phyloP scores from a whole-genome alignment of 352 stramenopile genomes.

The Phytophthora foliorum region DNA sequence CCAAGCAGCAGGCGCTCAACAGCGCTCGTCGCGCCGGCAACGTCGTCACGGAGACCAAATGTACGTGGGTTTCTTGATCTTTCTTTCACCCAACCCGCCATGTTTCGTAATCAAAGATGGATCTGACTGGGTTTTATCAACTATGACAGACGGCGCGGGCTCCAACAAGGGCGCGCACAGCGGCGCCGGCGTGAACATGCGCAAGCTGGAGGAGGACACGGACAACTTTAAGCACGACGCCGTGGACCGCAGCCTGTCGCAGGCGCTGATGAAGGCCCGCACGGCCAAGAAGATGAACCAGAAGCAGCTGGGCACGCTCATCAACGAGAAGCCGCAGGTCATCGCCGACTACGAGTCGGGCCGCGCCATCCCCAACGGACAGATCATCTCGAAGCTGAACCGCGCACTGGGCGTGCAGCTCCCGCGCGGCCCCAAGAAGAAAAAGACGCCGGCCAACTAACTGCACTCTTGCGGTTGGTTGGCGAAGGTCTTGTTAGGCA shows the following conservation, averaged over 20 bases:
- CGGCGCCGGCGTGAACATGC: conserved; percentile 81
- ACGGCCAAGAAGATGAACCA: conserved; percentile 99
- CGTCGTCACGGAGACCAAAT: conserved; percentile 79
- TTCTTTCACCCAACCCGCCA: not conserved
- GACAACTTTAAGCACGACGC: conserved; percentile 92
- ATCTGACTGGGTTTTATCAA: conserved; percentile 15
- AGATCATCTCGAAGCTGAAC: conserved; percentile 98
- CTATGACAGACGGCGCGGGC: conserved; percentile 58
- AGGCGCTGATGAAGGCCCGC: conserved; percentile 96
- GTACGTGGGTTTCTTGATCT: conserved; percentile 43
- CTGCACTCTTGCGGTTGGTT: conserved; percentile 30
- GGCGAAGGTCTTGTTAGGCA: conserved; percentile 28
- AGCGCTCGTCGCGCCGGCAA: conserved; percentile 74
- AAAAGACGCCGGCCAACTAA: conserved; percentile 51
- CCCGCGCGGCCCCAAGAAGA: conserved; percentile 82
- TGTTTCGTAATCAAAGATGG: not conserved
- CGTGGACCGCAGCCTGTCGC: conserved; percentile 87
- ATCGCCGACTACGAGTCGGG: conserved; percentile 98
- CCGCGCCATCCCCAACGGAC: conserved; percentile 97
- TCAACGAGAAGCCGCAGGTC: conserved; percentile 97
- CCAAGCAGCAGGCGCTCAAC: conserved; percentile 80
- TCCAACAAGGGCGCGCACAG: conserved; percentile 92
- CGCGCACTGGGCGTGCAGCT: conserved; percentile 93
- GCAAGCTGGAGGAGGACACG: conserved; percentile 92
- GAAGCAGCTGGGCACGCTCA: conserved; percentile 96